These are phyloP conservation scores for Thermomucor indicae-seudaticae DNA, from an alignment of 371 early-diverging fungal species.

Conservation along the genomic window DNA sequence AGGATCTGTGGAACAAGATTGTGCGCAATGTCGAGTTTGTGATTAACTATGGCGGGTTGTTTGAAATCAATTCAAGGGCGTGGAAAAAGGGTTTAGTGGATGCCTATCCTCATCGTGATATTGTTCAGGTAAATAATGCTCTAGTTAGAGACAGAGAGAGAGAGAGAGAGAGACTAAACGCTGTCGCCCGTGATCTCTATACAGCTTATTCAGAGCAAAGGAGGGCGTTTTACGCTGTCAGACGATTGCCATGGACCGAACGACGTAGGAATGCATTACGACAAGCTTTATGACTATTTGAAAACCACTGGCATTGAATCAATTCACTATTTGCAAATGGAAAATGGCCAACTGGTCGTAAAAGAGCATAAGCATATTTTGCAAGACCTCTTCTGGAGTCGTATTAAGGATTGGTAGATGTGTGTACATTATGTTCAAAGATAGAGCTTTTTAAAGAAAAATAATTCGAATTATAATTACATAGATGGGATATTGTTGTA, in stretches of 20 bases:
- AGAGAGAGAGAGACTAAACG: neutral
- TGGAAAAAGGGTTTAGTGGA: slow-evolving; percentile 86
- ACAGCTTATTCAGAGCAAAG: slow-evolving; percentile 59
- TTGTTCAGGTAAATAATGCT: slow-evolving; percentile 57
- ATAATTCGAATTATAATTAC: neutral
- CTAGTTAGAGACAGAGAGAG: neutral
- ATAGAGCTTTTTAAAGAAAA: neutral
- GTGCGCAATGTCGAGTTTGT: slow-evolving; percentile 81
- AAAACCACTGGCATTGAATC: slow-evolving; percentile 38
- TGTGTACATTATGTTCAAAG: too few species aligned
- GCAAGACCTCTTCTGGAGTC: slow-evolving; percentile 35
- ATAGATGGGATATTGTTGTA: neutral
- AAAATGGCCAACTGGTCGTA: slow-evolving; percentile 14
- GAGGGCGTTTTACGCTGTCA: slow-evolving; percentile 78
- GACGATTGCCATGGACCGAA: slow-evolving; percentile 92
- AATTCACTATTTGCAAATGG: slow-evolving; percentile 38
- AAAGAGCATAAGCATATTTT: slow-evolving; percentile 25
- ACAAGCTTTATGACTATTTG: slow-evolving; percentile 52
- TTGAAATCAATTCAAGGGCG: slow-evolving; percentile 91
- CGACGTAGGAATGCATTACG: slow-evolving; percentile 85
- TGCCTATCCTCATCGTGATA: slow-evolving; percentile 84
- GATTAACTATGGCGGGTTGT: slow-evolving; percentile 75
- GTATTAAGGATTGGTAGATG: slow-evolving; percentile 24
- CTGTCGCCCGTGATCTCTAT: neutral
- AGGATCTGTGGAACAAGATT: slow-evolving; percentile 58